Evolutionary conservation across 129 eudicot genomes (phyloP), one percentile per base, ranked within the genome.

Genomic region (Flaveria trinervia): DNA sequence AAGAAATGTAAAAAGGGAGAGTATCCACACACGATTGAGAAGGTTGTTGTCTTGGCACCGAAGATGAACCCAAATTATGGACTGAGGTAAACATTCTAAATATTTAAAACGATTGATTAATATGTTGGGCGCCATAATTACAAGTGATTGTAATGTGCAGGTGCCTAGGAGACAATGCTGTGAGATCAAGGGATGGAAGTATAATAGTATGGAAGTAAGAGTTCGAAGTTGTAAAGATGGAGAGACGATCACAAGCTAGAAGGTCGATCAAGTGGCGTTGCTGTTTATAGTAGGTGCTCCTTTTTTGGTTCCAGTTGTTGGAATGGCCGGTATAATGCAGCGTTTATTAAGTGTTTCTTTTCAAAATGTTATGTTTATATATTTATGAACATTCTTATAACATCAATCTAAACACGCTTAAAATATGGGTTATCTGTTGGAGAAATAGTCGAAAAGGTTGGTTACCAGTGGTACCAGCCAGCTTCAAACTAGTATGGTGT

Each of bases 151-250:
- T 60, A 30, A 17, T 72, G 44, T 87, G 86, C 88, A 94, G 98
- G 87, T 73, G 66, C 87, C 86, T 9, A 82, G 86, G 9, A 86
- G 98, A 78, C 90, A 89, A 52, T 87, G 93, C 69, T 85, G 98
- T 48, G 96, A 94, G 50, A 80, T 94, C 45, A 72, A 17, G 57
- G 81, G 84, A 11, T 71, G 77, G 80, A 72, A 66, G 72, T 61
- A 78, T 25, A 87, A 86, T 23, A 77, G 74, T 61, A 81, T 94
- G 90, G 83, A 83, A 67, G 81, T 91, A 45, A 60, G 64, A 50
- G 77, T 91, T 22, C 64, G 96, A 77, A 89, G 75, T 71, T 87
- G 54, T 49, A 49, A 49, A 49, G 54, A 49, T 13, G n/a, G n/a
- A 0, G 54, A 49, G 16, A 49, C 54, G 16, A 49, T 49, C 54